Evolutionary conservation across 2,329 filamentous ascomycete genomes (phyloP).

Genomic region (Ceratocystis cubensis): DNA sequence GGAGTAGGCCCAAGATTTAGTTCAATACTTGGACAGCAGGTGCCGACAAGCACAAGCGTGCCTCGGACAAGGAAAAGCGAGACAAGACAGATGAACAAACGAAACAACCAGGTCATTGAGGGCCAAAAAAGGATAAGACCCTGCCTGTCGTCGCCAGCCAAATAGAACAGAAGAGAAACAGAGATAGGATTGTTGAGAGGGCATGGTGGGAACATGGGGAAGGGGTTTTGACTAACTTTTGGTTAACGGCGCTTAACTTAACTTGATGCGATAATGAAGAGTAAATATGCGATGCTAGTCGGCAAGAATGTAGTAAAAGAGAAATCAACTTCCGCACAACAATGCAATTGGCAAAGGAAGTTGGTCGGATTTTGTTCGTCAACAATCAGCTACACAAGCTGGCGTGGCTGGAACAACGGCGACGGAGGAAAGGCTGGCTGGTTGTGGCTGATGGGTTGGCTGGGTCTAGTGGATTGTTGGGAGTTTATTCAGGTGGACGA

Average conservation of each 20-base stretch:
- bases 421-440: conserved; percentile 9
- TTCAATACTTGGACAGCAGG: not conserved
- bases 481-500: conserved; percentile 5
- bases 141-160: not conserved
- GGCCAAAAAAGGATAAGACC: no score
- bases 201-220: not conserved
- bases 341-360: not conserved
- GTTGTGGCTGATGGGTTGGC: not conserved
- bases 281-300: not conserved
- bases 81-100: conserved; percentile 1
- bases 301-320: not conserved
- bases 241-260: not conserved
- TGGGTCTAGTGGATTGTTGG: not conserved
- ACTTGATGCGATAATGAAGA: not conserved
- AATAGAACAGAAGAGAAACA: not conserved
- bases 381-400: no score
- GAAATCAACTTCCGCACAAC: not conserved
- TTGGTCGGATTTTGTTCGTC: no score
- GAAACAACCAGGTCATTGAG: not conserved
- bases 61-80: conserved; percentile 1
- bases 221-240: not conserved
- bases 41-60: not conserved
- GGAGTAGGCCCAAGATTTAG: no score
- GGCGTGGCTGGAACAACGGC: not conserved
- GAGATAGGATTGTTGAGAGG: not conserved